phyloP scores from a whole-genome alignment of 2,329 filamentous ascomycete species.

The Aspergillus fumigatus region DNA sequence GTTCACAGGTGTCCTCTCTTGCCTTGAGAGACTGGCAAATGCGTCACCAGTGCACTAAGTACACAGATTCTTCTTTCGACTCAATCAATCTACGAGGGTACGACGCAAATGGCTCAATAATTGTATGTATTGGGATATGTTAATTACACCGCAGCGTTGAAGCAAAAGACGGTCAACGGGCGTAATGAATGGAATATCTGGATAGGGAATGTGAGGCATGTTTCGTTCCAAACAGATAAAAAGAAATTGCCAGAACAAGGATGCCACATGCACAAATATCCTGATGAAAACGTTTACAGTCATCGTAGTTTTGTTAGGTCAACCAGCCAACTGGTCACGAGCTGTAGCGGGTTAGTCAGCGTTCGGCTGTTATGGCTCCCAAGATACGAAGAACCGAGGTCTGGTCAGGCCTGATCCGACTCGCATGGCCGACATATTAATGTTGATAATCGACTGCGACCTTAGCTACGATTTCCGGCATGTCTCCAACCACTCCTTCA shows the following conservation, averaged over 20 bases:
- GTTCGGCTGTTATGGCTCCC: not conserved
- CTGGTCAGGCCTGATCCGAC: not conserved
- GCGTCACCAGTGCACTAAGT: constrained; percentile 15
- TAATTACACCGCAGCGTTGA: not conserved
- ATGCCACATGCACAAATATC: not conserved
- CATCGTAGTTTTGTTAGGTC: not conserved
- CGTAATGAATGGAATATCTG: not conserved
- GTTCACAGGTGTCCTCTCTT: constrained; percentile 47
- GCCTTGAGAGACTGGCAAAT: constrained; percentile 49
- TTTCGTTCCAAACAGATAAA: not conserved
- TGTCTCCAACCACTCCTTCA: not conserved
- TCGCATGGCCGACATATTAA: not conserved
- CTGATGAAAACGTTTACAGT: not conserved
- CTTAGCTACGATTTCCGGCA: not conserved
- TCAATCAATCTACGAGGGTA: not conserved
- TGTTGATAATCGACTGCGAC: not conserved
- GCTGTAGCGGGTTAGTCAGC: not conserved
- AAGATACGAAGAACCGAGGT: constrained; percentile 1
- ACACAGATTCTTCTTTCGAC: not conserved
- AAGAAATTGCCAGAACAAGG: not conserved
- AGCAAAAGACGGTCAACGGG: not conserved
- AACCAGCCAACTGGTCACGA: not conserved
- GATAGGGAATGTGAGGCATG: not conserved
- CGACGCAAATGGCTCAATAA: not conserved
- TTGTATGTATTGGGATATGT: not conserved